These are phyloP conservation scores for Marasmius fiardii DNA, from an alignment of 1,284 basidiomycete genomes.

Conservation along the genomic window DNA sequence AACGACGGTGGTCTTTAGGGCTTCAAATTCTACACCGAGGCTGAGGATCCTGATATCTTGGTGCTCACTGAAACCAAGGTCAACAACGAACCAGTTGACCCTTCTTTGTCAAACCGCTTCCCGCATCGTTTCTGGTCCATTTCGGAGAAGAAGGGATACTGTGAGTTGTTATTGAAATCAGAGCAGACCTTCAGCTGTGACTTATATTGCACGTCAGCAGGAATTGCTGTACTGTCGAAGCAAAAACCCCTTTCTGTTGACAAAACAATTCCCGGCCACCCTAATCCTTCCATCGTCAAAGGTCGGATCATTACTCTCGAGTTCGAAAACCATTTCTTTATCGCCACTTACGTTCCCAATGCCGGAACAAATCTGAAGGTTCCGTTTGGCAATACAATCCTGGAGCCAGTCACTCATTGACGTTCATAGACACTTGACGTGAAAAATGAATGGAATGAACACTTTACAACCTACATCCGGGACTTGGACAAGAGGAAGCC, in stretches of 20 bases:
- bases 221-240: conserved; percentile 81
- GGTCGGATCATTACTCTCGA: conserved; percentile 82
- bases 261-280: conserved; percentile 70
- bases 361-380: conserved; percentile 79
- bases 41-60: conserved; percentile 79
- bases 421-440: conserved; percentile 57
- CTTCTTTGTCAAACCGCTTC: conserved; percentile 51
- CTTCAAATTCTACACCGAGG: conserved; percentile 75
- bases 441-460: conserved; percentile 75
- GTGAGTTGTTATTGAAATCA: conserved; percentile 34
- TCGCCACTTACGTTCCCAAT: conserved; percentile 89
- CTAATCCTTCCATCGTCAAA: conserved; percentile 58
- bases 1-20: conserved; percentile 43
- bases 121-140: conserved; percentile 76
- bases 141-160: conserved; percentile 71
- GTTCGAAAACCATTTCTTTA: conserved; percentile 67
- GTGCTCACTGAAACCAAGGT: conserved; percentile 84
- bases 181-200: background rate
- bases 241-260: conserved; percentile 66
- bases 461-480: conserved; percentile 72
- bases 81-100: conserved; percentile 62
- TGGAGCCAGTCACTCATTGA: background rate
- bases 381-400: background rate
- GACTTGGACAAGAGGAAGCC: conserved; percentile 75
- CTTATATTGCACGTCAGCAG: conserved; percentile 44